Conservation (phyloP, 2,329 filamentous ascomycete genomes). For the Aureobasidium leucospermi region DNA sequence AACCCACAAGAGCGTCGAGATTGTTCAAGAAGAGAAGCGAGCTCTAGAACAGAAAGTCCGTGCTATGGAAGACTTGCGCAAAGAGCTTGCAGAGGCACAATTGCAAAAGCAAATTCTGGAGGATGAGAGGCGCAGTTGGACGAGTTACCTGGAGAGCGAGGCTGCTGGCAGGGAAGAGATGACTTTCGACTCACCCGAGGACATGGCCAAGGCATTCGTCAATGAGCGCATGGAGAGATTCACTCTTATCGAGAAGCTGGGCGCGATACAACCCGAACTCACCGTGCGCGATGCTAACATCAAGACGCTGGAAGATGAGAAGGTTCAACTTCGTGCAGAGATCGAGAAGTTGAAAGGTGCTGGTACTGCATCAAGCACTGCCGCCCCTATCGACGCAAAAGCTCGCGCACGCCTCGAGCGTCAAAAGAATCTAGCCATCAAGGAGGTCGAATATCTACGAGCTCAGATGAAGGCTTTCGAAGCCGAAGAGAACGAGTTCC, state of each 20-base stretch:
- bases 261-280: slow-evolving; percentile 70
- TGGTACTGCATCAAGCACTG: slow-evolving; percentile 25
- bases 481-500: slow-evolving; percentile 78
- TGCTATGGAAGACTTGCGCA: slow-evolving; percentile 64
- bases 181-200: slow-evolving; percentile 83
- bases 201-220: slow-evolving; percentile 74
- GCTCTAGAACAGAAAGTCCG: slow-evolving; percentile 70
- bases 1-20: slow-evolving; percentile 76
- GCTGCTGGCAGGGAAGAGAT: slow-evolving; percentile 51
- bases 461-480: slow-evolving; percentile 85
- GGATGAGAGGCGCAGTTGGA: slow-evolving; percentile 82
- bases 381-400: slow-evolving; percentile 50
- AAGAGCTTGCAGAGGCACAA: slow-evolving; percentile 69
- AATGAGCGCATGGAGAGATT: slow-evolving; percentile 74
- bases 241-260: slow-evolving; percentile 72
- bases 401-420: slow-evolving; percentile 70
- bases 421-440: slow-evolving; percentile 75
- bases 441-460: slow-evolving; percentile 89
- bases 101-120: slow-evolving; percentile 81
- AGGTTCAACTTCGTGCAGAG: slow-evolving; percentile 55
- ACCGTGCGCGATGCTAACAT: slow-evolving; percentile 70
- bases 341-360: slow-evolving; percentile 58
- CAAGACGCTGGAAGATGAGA: slow-evolving; percentile 63
- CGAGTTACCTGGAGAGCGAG: slow-evolving; percentile 70
- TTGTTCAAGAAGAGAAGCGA: slow-evolving; percentile 93